phyloP scores from a whole-genome alignment of 2,329 filamentous ascomycete species.

The Diaporthe caulivora region DNA sequence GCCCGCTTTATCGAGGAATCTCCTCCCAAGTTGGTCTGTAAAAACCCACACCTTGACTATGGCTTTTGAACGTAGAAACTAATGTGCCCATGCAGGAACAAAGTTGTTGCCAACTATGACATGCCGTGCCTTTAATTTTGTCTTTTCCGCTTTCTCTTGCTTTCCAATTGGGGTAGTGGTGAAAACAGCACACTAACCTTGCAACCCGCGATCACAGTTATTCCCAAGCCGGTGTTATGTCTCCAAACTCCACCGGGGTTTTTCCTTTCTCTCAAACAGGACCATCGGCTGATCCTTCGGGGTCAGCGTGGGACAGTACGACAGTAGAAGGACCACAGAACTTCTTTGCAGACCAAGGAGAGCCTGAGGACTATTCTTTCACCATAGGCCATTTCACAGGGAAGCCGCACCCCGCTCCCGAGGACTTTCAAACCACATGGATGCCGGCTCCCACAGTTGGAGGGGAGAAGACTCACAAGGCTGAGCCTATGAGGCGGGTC shows the following conservation, averaged over 20 bases:
- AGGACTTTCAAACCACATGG: conserved; percentile 64
- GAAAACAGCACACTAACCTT: conserved; percentile 68
- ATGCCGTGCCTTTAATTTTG: conserved; percentile 47
- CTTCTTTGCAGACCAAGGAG: conserved; percentile 67
- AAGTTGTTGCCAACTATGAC: conserved; percentile 65
- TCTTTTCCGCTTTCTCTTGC: conserved; percentile 46
- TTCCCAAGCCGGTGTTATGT: conserved; percentile 64
- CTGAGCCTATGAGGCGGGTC: conserved; percentile 60
- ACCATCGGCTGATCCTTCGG: conserved; percentile 65
- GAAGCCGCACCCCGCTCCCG: conserved; percentile 60
- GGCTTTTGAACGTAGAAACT: conserved; percentile 45
- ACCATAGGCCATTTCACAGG: conserved; percentile 67
- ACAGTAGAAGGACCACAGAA: conserved; percentile 71
- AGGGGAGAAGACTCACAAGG: conserved; percentile 52
- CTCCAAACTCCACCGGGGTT: conserved; percentile 62
- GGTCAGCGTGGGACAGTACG: conserved; percentile 66
- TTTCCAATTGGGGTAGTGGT: conserved; percentile 52
- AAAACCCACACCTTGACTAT: conserved; percentile 43
- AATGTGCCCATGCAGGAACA: conserved; percentile 60
- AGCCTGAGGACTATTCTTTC: conserved; percentile 66
- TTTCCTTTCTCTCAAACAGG: conserved; percentile 72
- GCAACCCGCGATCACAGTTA: conserved; percentile 68
- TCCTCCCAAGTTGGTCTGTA: conserved; percentile 54
- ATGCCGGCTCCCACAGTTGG: conserved; percentile 49
- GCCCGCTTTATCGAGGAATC: conserved; percentile 21